Conservation (phyloP, 495 filamentous ascomycete species). For the Melanomma pulvis-pyrius region DNA sequence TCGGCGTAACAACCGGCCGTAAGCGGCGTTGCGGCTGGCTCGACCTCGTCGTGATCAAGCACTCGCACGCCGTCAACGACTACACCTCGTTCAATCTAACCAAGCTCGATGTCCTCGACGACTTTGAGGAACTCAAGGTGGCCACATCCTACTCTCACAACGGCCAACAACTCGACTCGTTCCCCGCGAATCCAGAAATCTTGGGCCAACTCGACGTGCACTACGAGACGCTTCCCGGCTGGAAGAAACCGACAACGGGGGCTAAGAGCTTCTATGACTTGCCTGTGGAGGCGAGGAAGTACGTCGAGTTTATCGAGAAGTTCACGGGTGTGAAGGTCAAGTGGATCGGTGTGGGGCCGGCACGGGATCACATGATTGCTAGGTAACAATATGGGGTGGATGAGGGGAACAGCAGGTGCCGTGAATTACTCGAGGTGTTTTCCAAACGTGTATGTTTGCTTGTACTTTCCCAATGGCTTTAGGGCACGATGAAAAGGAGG, state of each 20-base stretch:
- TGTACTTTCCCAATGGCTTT: too few species aligned
- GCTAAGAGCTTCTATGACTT: constrained; percentile 64
- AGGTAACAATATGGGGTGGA: constrained; percentile 52
- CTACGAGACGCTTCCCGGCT: constrained; percentile 78
- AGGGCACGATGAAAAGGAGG: too few species aligned
- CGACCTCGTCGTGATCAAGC: constrained; percentile 83
- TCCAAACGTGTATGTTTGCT: too few species aligned
- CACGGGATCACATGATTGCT: constrained; percentile 67
- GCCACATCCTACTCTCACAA: constrained; percentile 67
- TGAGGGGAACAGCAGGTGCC: too few species aligned
- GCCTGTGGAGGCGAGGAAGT: constrained; percentile 72
- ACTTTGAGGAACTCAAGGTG: constrained; percentile 78
- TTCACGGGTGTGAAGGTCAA: constrained; percentile 67
- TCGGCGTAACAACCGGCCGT: constrained; percentile 83
- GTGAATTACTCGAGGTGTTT: too few species aligned
- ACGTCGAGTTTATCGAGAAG: constrained; percentile 77
- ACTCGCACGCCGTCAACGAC: constrained; percentile 54
- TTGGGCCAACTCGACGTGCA: constrained; percentile 62
- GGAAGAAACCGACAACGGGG: constrained; percentile 71
- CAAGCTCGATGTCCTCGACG: constrained; percentile 86
- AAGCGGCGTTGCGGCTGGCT: constrained; percentile 86
- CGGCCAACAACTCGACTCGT: constrained; percentile 56
- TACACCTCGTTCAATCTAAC: constrained; percentile 74
- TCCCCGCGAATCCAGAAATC: constrained; percentile 70
- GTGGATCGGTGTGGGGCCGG: constrained; percentile 80